Evolutionary conservation across 2,329 filamentous ascomycete genomes (phyloP), one percentile per base, ranked within the genome.

Genomic region (Septoria petroselini): DNA sequence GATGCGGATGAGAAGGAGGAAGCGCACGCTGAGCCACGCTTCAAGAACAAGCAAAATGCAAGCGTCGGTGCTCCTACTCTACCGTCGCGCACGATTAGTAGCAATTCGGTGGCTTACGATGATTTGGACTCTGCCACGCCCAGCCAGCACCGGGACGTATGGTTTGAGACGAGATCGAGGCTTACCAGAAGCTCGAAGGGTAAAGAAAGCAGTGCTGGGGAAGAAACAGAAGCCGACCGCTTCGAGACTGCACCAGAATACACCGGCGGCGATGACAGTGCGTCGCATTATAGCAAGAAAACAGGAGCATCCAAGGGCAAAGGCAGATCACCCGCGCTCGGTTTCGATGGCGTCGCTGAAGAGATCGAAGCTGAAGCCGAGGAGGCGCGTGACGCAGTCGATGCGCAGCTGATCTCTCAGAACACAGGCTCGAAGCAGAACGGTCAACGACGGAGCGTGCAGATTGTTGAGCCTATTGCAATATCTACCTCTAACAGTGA

Each of bases 21-120:
- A 17, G 48, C 45, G 15, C 55, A 58, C 29, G 41, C 39, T 21
- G 42, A 54, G 41, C 53, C 55, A n/a, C 56, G 55, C 30, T 60
- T 58, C 40, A 53, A 57, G 25, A 58, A 58, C 43, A 58, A 60
- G 40, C 58, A 60, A 41, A 27, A 21, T 19, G 55, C 55, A 8
- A 51, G 40, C 15, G 53, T 41, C 9, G 55, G 21, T 6, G 38
- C 38, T 14, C 38, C 38, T 17, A 27, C 15, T 4, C 12, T 46
- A 5, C 34, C 43, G n/a, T 30, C 33, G 25, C 43, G 43, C 14
- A 46, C 43, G 23, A 18, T 29, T 14, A 46, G 43, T 34, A 46
- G 43, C 27, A 46, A 46, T 17, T 46, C 43, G 23, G 11, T 46
- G 7, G 34, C 43, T 4, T 46, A 46, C 23, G 43, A 46, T 15